phyloP scores from a whole-genome alignment of 805 yeast genomes.

The Yamadazyma phyllophila region DNA sequence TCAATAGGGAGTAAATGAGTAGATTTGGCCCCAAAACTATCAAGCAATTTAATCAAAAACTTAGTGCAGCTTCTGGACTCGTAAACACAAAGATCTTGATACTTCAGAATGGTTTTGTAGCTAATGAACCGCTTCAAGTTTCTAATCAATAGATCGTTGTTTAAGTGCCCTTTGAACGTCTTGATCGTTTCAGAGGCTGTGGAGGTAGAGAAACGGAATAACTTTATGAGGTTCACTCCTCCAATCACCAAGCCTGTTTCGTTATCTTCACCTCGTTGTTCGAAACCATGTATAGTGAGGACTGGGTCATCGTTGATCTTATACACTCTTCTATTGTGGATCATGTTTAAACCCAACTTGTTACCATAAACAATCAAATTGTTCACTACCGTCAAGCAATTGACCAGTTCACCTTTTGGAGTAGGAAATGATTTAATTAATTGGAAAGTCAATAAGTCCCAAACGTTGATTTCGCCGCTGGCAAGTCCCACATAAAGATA shows the following conservation, averaged over 20 bases:
- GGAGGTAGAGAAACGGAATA: neutral
- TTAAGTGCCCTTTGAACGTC: conserved; percentile 1
- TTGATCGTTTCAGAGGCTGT: neutral
- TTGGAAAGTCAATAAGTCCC: conserved; percentile 87
- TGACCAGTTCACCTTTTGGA: conserved; percentile 12
- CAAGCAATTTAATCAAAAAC: conserved; percentile 59
- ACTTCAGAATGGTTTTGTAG: conserved; percentile 75
- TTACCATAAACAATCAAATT: conserved; percentile 14
- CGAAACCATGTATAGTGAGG: conserved; percentile 8
- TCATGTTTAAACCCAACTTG: conserved; percentile 21
- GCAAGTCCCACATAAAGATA: conserved; percentile 82
- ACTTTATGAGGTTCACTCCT: conserved; percentile 9
- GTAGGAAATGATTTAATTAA: conserved; percentile 41
- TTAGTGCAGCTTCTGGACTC: conserved; percentile 88
- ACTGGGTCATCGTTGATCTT: conserved; percentile 8
- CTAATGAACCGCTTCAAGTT: conserved; percentile 62
- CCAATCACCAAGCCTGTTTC: conserved; percentile 9
- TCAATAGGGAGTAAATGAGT: conserved; percentile 69
- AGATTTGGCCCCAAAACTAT: conserved; percentile 65
- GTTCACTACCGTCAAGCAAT: conserved; percentile 7
- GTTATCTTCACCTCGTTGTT: neutral
- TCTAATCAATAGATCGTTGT: conserved; percentile 43
- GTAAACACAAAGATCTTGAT: conserved; percentile 63
- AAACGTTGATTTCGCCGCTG: conserved; percentile 70
- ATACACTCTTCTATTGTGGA: conserved; percentile 20